Evolutionary conservation across 1,284 basidiomycete species (phyloP).

Genomic region (Ceratobasidium theobromae): DNA sequence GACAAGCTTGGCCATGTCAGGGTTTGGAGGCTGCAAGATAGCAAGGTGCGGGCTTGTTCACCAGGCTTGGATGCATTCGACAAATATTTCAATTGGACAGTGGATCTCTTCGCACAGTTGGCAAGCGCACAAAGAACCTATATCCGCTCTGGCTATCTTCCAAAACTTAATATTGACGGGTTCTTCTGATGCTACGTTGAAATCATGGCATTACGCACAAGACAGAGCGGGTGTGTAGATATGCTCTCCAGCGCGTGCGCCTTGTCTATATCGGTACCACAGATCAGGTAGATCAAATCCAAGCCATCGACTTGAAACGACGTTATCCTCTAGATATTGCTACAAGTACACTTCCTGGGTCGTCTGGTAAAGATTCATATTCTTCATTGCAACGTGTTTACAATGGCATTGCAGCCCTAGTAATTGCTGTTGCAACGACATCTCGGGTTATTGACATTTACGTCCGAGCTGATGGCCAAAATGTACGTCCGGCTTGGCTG

Average conservation of each 20-base stretch:
- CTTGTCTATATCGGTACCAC: no score
- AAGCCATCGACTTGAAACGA: conserved; percentile 65
- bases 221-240: conserved; percentile 30
- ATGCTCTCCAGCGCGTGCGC: no score
- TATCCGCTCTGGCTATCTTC: conserved; percentile 63
- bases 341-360: conserved; percentile 62
- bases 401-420: conserved; percentile 50
- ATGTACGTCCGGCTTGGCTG: conserved; percentile 20
- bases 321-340: conserved; percentile 75
- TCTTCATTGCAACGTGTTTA: background rate
- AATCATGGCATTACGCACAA: conserved; percentile 60
- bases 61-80: conserved; percentile 1
- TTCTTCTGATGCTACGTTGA: conserved; percentile 74
- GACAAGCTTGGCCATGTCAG: conserved; percentile 65
- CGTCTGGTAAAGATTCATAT: conserved; percentile 53
- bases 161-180: conserved; percentile 64
- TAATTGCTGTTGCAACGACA: conserved; percentile 78
- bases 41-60: conserved; percentile 14
- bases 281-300: conserved; percentile 40
- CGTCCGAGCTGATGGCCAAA: conserved; percentile 57
- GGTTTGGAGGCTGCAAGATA: conserved; percentile 42
- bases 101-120: conserved; percentile 52
- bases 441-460: conserved; percentile 76
- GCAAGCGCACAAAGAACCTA: conserved; percentile 64
- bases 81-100: conserved; percentile 46